Conservation (phyloP, 2,329 filamentous ascomycete species). For the Aspergillus sp. region DNA sequence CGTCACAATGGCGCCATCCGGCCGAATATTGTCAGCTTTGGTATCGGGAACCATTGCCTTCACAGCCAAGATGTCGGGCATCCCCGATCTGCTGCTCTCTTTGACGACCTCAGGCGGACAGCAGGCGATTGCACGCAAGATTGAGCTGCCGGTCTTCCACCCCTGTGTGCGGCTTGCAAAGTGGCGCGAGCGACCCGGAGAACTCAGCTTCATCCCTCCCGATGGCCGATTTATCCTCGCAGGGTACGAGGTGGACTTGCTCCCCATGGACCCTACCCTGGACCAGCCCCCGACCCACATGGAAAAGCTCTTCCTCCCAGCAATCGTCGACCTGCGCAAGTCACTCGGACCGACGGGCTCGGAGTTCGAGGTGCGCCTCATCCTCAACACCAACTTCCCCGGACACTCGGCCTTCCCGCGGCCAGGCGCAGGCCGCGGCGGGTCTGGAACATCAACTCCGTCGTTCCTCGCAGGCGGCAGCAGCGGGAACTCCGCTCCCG, state of each 20-base stretch:
- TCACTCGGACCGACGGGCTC: constrained; percentile 70
- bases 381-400: constrained; percentile 66
- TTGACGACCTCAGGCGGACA: constrained; percentile 80
- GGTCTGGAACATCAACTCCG: constrained; percentile 48
- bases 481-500: constrained; percentile 57
- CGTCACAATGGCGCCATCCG: constrained; percentile 87
- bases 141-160: constrained; percentile 92
- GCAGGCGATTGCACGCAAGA: constrained; percentile 68
- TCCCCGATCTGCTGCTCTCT: constrained; percentile 83
- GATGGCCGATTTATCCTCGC: constrained; percentile 92
- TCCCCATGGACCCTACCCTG: constrained; percentile 66
- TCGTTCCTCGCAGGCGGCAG: constrained; percentile 49
- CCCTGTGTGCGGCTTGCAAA: constrained; percentile 87
- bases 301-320: constrained; percentile 74
- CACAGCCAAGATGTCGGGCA: constrained; percentile 89
- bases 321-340: constrained; percentile 77
- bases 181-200: constrained; percentile 85
- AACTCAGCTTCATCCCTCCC: constrained; percentile 93
- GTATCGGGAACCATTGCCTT: constrained; percentile 92
- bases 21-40: constrained; percentile 79
- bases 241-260: constrained; percentile 88
- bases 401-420: constrained; percentile 42
- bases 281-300: constrained; percentile 52
- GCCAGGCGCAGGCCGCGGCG: constrained; percentile 34
- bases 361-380: constrained; percentile 85